A percentile compares a stretch with the other conserved stretches of the same genome.
These are phyloP conservation scores for Candida ulmi DNA, from an alignment of 805 yeast genomes.

Conservation along the genomic window DNA sequence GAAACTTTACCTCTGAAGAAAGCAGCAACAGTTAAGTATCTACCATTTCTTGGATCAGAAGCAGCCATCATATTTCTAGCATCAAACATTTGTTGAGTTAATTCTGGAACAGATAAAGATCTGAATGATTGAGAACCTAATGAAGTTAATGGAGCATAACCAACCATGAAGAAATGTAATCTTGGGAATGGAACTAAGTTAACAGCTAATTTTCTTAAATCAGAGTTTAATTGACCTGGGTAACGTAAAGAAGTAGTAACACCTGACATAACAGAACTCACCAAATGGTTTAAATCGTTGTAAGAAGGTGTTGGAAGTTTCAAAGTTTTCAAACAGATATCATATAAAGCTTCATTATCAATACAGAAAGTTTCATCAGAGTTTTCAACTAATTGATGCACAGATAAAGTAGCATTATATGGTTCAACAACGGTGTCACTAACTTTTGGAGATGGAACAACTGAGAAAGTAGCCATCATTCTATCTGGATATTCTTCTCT, in stretches of 20 bases:
- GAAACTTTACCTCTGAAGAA: constrained; percentile 98
- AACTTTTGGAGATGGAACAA: constrained; percentile 96
- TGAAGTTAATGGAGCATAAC: constrained; percentile 93
- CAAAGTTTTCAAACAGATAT: constrained; percentile 93
- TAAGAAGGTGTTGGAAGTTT: constrained; percentile 89
- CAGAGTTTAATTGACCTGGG: constrained; percentile 96
- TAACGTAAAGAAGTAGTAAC: constrained; percentile 97
- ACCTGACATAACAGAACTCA: constrained; percentile 96
- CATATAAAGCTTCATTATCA: constrained; percentile 97
- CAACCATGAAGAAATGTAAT: constrained; percentile 98
- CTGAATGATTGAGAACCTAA: constrained; percentile 91
- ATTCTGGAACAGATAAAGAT: constrained; percentile 89
- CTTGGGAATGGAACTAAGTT: constrained; percentile 99
- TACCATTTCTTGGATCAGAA: constrained; percentile 95
- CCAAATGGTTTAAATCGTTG: constrained; percentile 80
- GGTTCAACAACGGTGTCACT: constrained; percentile 98
- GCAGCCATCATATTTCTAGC: constrained; percentile 99
- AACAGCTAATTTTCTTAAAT: constrained; percentile 96
- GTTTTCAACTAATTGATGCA: constrained; percentile 95
- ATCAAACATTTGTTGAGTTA: constrained; percentile 96
- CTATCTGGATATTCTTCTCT: constrained; percentile 93
- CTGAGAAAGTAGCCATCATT: constrained; percentile 96
- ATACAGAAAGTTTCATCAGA: constrained; percentile 99
- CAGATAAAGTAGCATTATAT: constrained; percentile 92
- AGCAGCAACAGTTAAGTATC: constrained; percentile 97